phyloP scores from a whole-genome alignment of 2,329 filamentous ascomycete genomes.

The Eutypa lata region DNA sequence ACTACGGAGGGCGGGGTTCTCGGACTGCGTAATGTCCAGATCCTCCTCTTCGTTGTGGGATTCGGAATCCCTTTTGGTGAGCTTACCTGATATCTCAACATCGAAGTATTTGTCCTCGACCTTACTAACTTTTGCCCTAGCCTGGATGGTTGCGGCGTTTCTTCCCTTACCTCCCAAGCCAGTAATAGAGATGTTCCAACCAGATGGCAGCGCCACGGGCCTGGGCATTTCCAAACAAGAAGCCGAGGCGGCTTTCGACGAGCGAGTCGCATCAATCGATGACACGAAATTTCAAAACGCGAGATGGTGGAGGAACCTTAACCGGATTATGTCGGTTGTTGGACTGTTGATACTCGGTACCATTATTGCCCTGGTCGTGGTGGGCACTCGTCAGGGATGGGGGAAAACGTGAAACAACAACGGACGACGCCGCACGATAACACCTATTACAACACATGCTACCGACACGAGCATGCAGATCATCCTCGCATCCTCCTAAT shows the following conservation, averaged over 20 bases:
- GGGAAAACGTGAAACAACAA: conserved; percentile 17
- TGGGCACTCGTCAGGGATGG: conserved; percentile 52
- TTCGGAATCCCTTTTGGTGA: conserved; percentile 74
- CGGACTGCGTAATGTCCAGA: conserved; percentile 69
- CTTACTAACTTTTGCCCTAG: conserved; percentile 35
- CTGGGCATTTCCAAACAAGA: conserved; percentile 32
- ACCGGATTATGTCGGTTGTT: conserved; percentile 55
- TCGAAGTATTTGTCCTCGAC: too few relatives aligned
- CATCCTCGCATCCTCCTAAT: not conserved
- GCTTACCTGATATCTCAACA: conserved; percentile 29
- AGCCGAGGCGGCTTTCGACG: conserved; percentile 21
- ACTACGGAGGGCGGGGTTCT: conserved; percentile 57
- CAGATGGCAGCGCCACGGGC: conserved; percentile 36
- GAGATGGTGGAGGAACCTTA: conserved; percentile 58
- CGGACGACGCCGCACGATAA: not conserved
- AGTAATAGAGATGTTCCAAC: conserved; percentile 48
- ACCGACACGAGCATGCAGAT: too few relatives aligned
- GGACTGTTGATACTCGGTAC: conserved; percentile 53
- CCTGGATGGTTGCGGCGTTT: conserved; percentile 77
- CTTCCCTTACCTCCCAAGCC: conserved; percentile 66
- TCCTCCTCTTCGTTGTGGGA: conserved; percentile 70
- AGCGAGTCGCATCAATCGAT: conserved; percentile 33
- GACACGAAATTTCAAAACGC: conserved; percentile 50
- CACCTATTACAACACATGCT: not conserved
- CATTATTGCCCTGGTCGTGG: conserved; percentile 47